A percentile compares a stretch with the other conserved stretches of the same genome.
phyloP scores from a whole-genome alignment of 2,329 filamentous ascomycete genomes.

The Paracorniculantispora psalliotae region DNA sequence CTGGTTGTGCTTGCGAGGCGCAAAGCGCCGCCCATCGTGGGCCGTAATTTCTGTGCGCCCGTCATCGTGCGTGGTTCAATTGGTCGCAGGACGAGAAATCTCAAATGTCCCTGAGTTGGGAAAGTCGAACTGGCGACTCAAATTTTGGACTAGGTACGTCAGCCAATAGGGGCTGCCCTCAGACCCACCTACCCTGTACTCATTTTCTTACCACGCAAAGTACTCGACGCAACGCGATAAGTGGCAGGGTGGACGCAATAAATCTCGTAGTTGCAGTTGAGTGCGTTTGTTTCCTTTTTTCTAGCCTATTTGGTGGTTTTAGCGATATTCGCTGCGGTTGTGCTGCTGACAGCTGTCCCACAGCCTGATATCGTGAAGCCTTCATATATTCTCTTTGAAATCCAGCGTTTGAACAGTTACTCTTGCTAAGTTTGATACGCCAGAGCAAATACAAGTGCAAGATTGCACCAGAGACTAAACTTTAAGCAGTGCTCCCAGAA shows the following conservation, averaged over 20 bases:
- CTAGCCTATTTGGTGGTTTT: too few species aligned
- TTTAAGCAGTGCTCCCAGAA: too few species aligned
- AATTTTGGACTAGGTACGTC: conserved; percentile 4
- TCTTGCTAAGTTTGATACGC: too few species aligned
- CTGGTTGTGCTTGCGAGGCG: neutral
- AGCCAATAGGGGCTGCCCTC: conserved; percentile 5
- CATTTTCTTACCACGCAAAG: neutral
- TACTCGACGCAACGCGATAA: neutral
- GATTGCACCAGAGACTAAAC: too few species aligned
- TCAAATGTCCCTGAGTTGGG: conserved; percentile 4
- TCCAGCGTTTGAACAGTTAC: too few species aligned
- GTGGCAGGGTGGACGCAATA: too few species aligned
- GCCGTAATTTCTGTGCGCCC: conserved; percentile 7
- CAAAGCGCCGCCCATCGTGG: conserved; percentile 7
- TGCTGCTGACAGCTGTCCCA: too few species aligned
- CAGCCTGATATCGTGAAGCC: too few species aligned
- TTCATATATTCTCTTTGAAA: too few species aligned
- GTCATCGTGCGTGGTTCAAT: conserved; percentile 8
- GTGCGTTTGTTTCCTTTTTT: neutral
- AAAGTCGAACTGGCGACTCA: neutral
- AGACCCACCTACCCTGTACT: conserved; percentile 10
- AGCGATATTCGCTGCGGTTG: too few species aligned
- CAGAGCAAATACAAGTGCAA: too few species aligned
- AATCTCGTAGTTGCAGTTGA: too few species aligned
- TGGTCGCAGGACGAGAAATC: neutral